Evolutionary conservation across 768 basidiomycete genomes (phyloP), one percentile per base, ranked within the genome.

Genomic region (Mycena kentingensis): DNA sequence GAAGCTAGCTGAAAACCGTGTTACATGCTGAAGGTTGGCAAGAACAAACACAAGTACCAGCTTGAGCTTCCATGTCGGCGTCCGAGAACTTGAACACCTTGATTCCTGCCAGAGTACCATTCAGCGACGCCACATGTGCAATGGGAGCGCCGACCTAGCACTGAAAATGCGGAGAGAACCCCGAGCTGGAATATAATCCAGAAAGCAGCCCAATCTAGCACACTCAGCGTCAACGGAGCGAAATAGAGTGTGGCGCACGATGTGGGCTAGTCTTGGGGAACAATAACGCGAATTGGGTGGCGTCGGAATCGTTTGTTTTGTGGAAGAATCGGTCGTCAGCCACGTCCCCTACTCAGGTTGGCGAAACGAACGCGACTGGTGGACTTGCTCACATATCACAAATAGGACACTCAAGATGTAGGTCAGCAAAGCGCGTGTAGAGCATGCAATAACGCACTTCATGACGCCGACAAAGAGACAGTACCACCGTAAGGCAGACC

Each of bases 251-350:
- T 29, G 28, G 67, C 81, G 54, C 69, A 90, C 91, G 69, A 63
- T 93, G 89, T n/a, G 89, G 78, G 34, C 81, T 77, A 46, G 90
- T 76, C 5, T 72, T 67, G 16, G 89, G 88, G 68, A 77, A 93
- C 46, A 98, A 66, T 38, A 93, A 72, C 16, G 82, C 72, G 65
- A 93, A 96, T 63, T 98, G 94, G 2, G 93, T 91, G 52, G 90
- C 90, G 64, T 96, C 94, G 1, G 92, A 93, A 63, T 93, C 90
- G 63, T 96, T 96, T 24, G 85, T 80, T 75, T 96, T 96, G 65
- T 93, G 90, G 71, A 95, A 97, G 72, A 95, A 92, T 50, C 90
- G 81, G 65, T 98, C 94, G 67, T 98, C 95, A 37, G 91, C 83
- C 38, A 95, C 87, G 65, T 98, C 94, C 94, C 90, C 90, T 93